Base-by-base conservation (phyloP, 2,329 filamentous ascomycete genomes). In the Waltergamsia citrina region DNA sequence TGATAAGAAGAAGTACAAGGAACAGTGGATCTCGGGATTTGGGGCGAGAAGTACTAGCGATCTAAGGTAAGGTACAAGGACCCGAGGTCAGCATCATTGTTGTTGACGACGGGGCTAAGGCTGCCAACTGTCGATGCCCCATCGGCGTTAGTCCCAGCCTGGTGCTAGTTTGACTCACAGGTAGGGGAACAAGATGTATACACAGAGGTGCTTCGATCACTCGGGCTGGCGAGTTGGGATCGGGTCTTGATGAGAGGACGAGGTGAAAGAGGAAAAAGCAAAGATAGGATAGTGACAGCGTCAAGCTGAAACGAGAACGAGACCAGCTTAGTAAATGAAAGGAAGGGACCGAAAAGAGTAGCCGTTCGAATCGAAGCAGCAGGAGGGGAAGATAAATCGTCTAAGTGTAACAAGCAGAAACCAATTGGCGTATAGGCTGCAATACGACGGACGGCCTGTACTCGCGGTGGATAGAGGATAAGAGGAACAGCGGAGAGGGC, bases 71-170 rank as follows among this genome's bases (percentile, higher is more conserved):
- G 21, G 31, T 24, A 24, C 31, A n/a, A 25, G 31, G 31, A 33
- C 18, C n/a, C 21, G n/a, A 25, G 20, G 31, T 33, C 22, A 33
- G 31, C 22, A 24, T 33, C 21, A 14, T 7, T 19, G 12, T 22
- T 6, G 5, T 4, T 3, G 9, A 22, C 15, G 19, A 32, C 12
- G 7, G 22, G 20, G 30, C 7, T 7, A 23, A 24, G 22, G 22
- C 22, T 24, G 22, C 22, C 8, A n/a, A n/a, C 22, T 24, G 22
- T n/a, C 19, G 14, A 32, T 31, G 29, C 29, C 29, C n/a, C 21
- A 19, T 17, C 17, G 29, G 29, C 29, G 29, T 31, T 18, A 31
- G 15, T 16, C 9, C 29, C 15, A 17, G 29, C 7, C 29, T 17
- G 21, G n/a, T n/a, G 3, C 18, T 18, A n/a, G 29, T 18, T 18